These are phyloP conservation scores for Wickerhamiella qilinensis DNA, from an alignment of 805 yeast genomes.

Conservation along the genomic window DNA sequence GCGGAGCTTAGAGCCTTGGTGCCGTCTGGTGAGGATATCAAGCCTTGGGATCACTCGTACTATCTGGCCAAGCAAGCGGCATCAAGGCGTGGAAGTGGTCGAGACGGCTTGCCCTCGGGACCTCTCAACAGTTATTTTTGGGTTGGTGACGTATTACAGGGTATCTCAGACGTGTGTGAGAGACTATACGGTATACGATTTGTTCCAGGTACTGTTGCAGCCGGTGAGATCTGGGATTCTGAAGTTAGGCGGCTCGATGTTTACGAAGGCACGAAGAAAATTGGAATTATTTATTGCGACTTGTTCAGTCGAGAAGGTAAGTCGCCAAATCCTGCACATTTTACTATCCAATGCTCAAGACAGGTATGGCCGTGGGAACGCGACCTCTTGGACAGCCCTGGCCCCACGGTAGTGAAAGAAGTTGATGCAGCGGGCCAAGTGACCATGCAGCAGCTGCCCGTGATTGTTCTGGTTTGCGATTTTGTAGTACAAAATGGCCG, in stretches of 20 bases:
- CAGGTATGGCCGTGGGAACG: slow-evolving; percentile 27
- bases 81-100: slow-evolving; percentile 18
- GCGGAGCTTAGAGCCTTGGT: slow-evolving; percentile 36
- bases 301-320: slow-evolving; percentile 63
- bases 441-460: slow-evolving; percentile 62
- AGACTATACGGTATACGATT: slow-evolving; percentile 63
- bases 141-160: slow-evolving; percentile 72
- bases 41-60: slow-evolving; percentile 91
- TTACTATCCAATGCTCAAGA: slow-evolving; percentile 89
- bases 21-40: slow-evolving; percentile 29
- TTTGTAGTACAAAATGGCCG: slow-evolving; percentile 31
- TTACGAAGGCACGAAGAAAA: slow-evolving; percentile 38
- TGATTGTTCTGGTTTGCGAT: slow-evolving; percentile 77
- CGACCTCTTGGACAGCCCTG: background rate
- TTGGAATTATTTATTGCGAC: slow-evolving; percentile 80
- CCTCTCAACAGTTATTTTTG: slow-evolving; percentile 47
- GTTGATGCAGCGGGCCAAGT: slow-evolving; percentile 21
- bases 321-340: slow-evolving; percentile 82
- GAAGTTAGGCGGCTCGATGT: slow-evolving; percentile 76
- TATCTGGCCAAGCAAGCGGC: slow-evolving; percentile 23
- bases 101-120: slow-evolving; percentile 7
- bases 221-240: slow-evolving; percentile 78
- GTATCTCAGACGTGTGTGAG: slow-evolving; percentile 55
- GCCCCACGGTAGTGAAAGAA: slow-evolving; percentile 2
- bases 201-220: slow-evolving; percentile 41